Conservation (phyloP, 768 basidiomycete species). For the Hydnomerulius pinastri region DNA sequence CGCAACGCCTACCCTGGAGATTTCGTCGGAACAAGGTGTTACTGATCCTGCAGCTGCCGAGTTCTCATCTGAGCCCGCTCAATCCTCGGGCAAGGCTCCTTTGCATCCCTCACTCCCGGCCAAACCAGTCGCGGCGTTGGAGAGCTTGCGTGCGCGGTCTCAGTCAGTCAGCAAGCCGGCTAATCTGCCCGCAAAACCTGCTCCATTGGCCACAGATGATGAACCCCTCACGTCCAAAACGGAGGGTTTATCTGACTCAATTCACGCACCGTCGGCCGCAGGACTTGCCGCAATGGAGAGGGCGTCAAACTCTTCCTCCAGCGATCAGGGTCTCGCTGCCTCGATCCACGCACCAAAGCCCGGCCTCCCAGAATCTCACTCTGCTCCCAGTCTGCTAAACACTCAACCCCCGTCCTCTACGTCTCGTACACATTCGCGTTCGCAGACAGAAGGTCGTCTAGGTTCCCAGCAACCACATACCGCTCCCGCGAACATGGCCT, state of each 20-base stretch:
- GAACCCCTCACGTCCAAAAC: constrained; percentile 13
- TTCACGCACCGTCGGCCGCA: constrained; percentile 21
- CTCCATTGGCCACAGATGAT: constrained; percentile 7
- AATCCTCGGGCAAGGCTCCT: constrained; percentile 21
- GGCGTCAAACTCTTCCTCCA: constrained; percentile 19
- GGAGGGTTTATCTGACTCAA: constrained; percentile 29
- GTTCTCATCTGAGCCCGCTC: constrained; percentile 6
- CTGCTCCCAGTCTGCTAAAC: constrained; percentile 37
- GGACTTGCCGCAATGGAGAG: constrained; percentile 21
- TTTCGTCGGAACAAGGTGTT: constrained; percentile 21
- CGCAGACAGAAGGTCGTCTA: constrained; percentile 57
- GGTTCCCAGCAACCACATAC: constrained; percentile 32
- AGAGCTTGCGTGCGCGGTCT: constrained; percentile 15
- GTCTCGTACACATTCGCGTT: constrained; percentile 48
- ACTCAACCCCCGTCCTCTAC: constrained; percentile 28
- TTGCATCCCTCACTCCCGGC: constrained; percentile 50
- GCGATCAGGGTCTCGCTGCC: constrained; percentile 42
- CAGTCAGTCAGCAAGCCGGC: constrained; percentile 15
- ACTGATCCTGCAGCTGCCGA: constrained; percentile 10
- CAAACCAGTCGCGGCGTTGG: constrained; percentile 40
- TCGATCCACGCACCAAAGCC: constrained; percentile 59
- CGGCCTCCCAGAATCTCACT: constrained; percentile 38
- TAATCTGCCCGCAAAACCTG: constrained; percentile 13
- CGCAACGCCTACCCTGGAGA: constrained; percentile 5
- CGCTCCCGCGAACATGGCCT: constrained; percentile 19